Conservation (phyloP, 345 rosid species). For the Trapa bicornis region DNA sequence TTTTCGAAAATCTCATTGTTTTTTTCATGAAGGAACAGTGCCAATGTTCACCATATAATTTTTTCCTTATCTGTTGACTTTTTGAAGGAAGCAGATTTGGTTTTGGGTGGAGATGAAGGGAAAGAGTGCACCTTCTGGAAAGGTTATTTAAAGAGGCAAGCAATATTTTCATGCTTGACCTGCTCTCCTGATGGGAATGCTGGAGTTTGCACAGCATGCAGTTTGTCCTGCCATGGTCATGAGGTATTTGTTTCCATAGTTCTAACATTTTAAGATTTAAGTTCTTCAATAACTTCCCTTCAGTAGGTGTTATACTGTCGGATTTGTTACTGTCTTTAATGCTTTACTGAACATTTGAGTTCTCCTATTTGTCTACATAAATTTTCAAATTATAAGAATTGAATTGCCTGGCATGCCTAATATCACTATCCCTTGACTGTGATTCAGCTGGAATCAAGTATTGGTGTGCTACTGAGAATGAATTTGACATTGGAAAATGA, state of each 20-base stretch:
- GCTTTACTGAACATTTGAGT: background rate
- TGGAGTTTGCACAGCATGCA: constrained; percentile 94
- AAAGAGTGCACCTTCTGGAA: constrained; percentile 78
- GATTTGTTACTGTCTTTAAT: background rate
- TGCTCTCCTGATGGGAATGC: constrained; percentile 84
- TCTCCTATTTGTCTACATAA: background rate
- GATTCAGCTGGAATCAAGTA: background rate
- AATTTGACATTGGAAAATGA: background rate
- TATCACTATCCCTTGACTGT: background rate
- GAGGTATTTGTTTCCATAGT: constrained; percentile 39
- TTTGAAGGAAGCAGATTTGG: constrained; percentile 77
- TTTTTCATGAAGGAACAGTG: background rate
- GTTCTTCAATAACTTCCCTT: background rate
- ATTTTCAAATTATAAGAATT: background rate
- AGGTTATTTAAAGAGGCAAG: constrained; percentile 89
- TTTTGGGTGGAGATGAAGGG: constrained; percentile 96
- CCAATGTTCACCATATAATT: background rate
- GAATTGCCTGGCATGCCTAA: background rate
- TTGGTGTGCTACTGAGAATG: background rate
- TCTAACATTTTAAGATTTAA: background rate
- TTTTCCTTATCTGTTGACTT: background rate
- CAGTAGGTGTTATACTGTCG: background rate
- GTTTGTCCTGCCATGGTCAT: constrained; percentile 88
- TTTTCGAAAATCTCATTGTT: background rate
- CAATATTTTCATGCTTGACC: constrained; percentile 88